Conservation (phyloP, 371 early-diverging fungal species). For the Mortierella sp. region DNA sequence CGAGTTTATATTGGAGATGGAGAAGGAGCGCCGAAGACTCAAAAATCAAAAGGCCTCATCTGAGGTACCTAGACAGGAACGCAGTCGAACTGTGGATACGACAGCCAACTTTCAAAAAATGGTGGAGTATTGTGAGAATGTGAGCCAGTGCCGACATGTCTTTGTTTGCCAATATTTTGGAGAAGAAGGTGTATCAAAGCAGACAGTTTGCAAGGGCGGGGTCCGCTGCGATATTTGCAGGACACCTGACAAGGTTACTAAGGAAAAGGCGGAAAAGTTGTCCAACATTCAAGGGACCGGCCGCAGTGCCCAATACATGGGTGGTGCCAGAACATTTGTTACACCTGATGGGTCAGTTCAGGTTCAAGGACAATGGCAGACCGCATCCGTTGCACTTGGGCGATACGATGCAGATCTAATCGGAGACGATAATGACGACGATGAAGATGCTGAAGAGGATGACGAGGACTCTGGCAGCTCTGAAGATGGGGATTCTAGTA, state of each 20-base stretch:
- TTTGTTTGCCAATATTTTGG: conserved; percentile 95
- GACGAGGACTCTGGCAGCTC: conserved; percentile 3
- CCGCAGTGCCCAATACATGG: conserved; percentile 20
- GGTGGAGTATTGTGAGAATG: conserved; percentile 93
- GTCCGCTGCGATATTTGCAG: conserved; percentile 44
- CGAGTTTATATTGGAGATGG: conserved; percentile 78
- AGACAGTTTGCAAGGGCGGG: conserved; percentile 31
- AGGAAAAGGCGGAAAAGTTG: conserved; percentile 36
- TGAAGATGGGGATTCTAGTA: conserved; percentile 2
- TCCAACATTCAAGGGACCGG: conserved; percentile 5
- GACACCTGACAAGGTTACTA: conserved; percentile 38
- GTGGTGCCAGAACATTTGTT: conserved; percentile 19
- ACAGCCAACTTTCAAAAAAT: conserved; percentile 85
- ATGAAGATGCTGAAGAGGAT: neutral
- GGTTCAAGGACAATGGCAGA: conserved; percentile 20
- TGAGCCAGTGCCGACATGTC: conserved; percentile 88
- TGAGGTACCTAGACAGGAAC: neutral
- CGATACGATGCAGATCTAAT: conserved; percentile 38
- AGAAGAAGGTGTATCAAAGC: conserved; percentile 60
- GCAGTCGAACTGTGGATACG: conserved; percentile 4
- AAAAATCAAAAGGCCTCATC: conserved; percentile 73
- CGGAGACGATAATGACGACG: conserved; percentile 6
- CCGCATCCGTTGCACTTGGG: conserved; percentile 24
- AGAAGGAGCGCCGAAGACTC: conserved; percentile 81
- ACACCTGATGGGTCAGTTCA: conserved; percentile 29